phyloP scores from a whole-genome alignment of 495 filamentous ascomycete genomes.

The Penicillium cosmopolitanum region DNA sequence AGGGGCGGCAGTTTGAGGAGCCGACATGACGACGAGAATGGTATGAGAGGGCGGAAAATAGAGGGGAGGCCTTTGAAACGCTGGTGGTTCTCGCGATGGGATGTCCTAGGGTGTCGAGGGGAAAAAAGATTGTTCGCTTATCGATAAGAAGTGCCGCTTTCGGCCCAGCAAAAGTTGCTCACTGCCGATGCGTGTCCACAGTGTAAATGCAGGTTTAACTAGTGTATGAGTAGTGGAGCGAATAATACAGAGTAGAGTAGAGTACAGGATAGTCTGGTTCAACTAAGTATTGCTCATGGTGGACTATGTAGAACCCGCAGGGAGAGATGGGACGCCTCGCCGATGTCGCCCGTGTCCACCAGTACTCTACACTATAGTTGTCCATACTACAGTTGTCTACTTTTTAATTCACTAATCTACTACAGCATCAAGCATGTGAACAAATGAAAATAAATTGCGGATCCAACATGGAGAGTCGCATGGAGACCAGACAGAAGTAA shows the following conservation, averaged over 20 bases:
- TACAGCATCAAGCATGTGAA: conserved; percentile 10
- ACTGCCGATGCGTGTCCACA: background rate
- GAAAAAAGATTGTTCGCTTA: conserved; percentile 50
- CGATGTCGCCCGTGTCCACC: too few species aligned
- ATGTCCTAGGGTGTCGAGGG: conserved; percentile 19
- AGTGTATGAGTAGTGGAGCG: too few species aligned
- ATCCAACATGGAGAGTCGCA: conserved; percentile 37
- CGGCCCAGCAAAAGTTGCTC: conserved; percentile 25
- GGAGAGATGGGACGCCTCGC: background rate
- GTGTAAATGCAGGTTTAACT: background rate
- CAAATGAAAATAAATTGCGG: conserved; percentile 39
- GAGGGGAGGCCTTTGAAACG: conserved; percentile 9
- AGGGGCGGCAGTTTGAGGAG: conserved; percentile 32
- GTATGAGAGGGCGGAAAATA: conserved; percentile 12
- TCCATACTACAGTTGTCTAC: background rate
- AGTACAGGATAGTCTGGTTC: too few species aligned
- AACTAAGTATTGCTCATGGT: too few species aligned
- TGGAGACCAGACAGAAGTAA: conserved; percentile 35
- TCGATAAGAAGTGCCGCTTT: conserved; percentile 51
- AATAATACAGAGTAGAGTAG: too few species aligned
- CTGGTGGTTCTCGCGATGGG: conserved; percentile 18
- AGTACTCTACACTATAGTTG: too few species aligned
- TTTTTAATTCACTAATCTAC: background rate
- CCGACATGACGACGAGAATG: conserved; percentile 35
- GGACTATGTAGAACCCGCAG: too few species aligned